Evolutionary conservation across 1,139 yeast species (phyloP), one percentile per base, ranked within the genome.

Genomic region (Arxiozyma heterogenica): DNA sequence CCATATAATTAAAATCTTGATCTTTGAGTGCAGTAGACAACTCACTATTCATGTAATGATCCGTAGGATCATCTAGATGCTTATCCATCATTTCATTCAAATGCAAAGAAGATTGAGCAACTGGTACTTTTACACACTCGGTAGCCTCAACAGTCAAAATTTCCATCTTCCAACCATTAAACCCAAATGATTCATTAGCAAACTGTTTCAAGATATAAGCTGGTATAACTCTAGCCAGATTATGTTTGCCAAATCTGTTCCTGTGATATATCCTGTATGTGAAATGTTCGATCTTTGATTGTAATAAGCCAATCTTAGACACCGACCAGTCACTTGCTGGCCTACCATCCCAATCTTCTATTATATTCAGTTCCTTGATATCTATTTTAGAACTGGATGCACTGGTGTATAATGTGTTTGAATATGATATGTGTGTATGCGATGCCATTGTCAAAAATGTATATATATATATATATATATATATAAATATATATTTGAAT

Each of bases 311-410:
- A 41, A 66, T 63, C 34, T 59, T 49, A n/a, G 58, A 60, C 38
- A 64, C 61, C 0, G 70, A 62, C 70, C 70, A 66, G 17, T 61
- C 60, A 44, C 67, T 64, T 3, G 68, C 69, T 0, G 70, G 70
- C 46, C 69, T 56, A 20, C 62, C 61, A 30, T 59, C 53, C 68
- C 68, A 66, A 45, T 62, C 62, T 45, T 64, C 69, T 20, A 48
- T 30, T n/a, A 59, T 42, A 34, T 59, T 54, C 23, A 65, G 54
- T 21, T 63, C 69, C n/a, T 58, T 53, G 7, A 64, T 34, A 30
- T 58, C 54, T 12, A 62, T 43, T 2, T 61, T 63, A 0, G 63
- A 58, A 12, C 57, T 58, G 4, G 57, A 59, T 23, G 54, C 48
- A 50, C 41, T 43, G 5, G 44, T 20, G 17, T 61, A 65, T 20